Evolutionary conservation across 2,329 filamentous ascomycete genomes (phyloP), one percentile per base, ranked within the genome.

Genomic region (Didymella sp.): DNA sequence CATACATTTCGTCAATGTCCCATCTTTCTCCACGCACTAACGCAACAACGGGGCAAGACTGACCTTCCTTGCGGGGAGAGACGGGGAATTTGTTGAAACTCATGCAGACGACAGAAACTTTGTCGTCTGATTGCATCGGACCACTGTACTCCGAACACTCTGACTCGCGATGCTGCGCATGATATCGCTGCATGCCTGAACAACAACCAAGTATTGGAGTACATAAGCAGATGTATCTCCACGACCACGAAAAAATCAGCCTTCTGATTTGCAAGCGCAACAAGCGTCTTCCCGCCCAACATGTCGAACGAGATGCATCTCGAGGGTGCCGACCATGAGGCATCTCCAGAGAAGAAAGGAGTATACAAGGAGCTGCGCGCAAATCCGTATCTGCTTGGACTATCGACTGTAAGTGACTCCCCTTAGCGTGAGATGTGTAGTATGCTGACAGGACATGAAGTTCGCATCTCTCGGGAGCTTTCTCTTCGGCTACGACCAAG

Each of bases 401-500:
- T 67, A 9, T 68, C 59, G 38, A 59, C 60, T 19, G 66, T 63
- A 45, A 43, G 58, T 40, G 2, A 21, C 2, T 31, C 0, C n/a
- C 8, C 13, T 11, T 15, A 21, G 5, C 7, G 24, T 40, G 2
- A 31, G 6, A 11, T n/a, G 0, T 17, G 3, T 17, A 9, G 6
- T 1, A 19, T 28, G 5, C 45, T 56, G 15, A 51, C 9, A 8
- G 6, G 5, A 6, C 19, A 22, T 1, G 13, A 15, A 66, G 63
- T 66, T 68, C 22, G 62, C 62, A 28, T 66, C 62, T 1, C 51
- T 66, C 12, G 63, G 62, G 35, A 62, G 61, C 2, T 66, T 68
- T 5, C 62, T 68, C 4, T 68, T 66, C 19, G 63, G 65, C 42
- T 66, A 68, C 31, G 63, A 66, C 21, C 63, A 68, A 35, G 65